A percentile compares a stretch with the other conserved stretches of the same genome.
Evolutionary conservation across 1,284 basidiomycete species (phyloP).

Genomic region (Ustilago loliicola): DNA sequence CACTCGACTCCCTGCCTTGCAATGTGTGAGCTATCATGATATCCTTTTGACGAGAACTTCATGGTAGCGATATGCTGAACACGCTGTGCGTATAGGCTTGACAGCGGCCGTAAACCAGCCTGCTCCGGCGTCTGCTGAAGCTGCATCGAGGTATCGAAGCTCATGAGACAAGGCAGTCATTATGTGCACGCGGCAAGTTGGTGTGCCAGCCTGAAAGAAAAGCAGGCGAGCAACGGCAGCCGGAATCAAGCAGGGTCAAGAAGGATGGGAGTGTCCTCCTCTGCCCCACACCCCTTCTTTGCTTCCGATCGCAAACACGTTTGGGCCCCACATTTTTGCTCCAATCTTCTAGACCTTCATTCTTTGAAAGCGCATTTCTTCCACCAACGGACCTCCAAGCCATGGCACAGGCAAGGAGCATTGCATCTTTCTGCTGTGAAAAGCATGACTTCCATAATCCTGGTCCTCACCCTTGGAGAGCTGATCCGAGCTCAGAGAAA

Average conservation of each 20-base stretch:
- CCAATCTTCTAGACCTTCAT: not conserved
- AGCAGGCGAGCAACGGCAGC: conserved; percentile 32
- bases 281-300: not conserved
- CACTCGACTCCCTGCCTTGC: conserved; percentile 9
- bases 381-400: no score
- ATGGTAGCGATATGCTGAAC: no score
- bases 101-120: no score
- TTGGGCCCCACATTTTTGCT: conserved; percentile 4
- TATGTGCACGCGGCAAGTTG: no score
- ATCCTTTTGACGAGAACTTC: no score
- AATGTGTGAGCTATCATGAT: no score
- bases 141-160: no score
- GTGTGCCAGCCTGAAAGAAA: not conserved
- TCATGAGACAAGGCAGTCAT: no score
- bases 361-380: not conserved
- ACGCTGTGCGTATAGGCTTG: no score
- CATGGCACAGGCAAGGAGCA: not conserved
- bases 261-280: conserved; percentile 1
- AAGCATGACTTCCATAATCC: not conserved
- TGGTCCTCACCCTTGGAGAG: no score
- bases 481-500: no score
- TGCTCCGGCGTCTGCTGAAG: no score
- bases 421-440: conserved; percentile 1
- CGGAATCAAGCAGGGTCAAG: conserved; percentile 2
- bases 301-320: not conserved